Percentiles rank a stretch among this genome's conserved stretches.
Evolutionary conservation across 2,329 filamentous ascomycete species (phyloP).

Genomic region (Sclerotinia spermophila): DNA sequence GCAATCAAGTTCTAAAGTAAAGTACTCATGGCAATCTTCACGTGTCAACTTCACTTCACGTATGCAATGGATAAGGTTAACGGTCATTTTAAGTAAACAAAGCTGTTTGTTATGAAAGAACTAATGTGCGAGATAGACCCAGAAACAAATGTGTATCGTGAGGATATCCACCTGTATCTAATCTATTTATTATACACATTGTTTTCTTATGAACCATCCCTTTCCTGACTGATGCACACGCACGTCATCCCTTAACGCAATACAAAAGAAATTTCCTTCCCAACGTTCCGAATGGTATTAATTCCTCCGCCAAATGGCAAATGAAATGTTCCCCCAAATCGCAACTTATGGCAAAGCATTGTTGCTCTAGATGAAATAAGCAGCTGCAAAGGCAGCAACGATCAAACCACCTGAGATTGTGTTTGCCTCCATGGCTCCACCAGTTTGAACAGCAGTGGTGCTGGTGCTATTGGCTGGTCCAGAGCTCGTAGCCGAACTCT

Average conservation of each 20-base stretch:
- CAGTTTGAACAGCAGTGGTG: neutral
- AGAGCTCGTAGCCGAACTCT: neutral
- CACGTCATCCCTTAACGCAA: neutral
- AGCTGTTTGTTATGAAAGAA: neutral
- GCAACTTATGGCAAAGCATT: neutral
- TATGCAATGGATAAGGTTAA: neutral
- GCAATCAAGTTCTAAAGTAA: neutral
- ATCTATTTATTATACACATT: constrained; percentile 1
- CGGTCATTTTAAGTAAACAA: neutral
- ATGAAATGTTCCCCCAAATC: neutral
- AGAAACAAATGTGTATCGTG: neutral
- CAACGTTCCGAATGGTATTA: neutral
- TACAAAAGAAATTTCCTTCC: neutral
- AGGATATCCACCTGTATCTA: neutral
- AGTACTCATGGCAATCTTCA: neutral
- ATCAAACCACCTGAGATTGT: neutral
- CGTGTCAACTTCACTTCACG: neutral
- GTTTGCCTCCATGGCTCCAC: neutral
- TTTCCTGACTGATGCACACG: neutral
- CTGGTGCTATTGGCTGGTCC: neutral
- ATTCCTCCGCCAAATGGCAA: neutral
- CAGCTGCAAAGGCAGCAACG: neutral
- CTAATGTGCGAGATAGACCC: neutral
- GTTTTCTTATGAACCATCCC: neutral
- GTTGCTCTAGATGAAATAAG: neutral